Base-by-base conservation (phyloP, 2,329 filamentous ascomycete genomes). In the Colletotrichum sp. region DNA sequence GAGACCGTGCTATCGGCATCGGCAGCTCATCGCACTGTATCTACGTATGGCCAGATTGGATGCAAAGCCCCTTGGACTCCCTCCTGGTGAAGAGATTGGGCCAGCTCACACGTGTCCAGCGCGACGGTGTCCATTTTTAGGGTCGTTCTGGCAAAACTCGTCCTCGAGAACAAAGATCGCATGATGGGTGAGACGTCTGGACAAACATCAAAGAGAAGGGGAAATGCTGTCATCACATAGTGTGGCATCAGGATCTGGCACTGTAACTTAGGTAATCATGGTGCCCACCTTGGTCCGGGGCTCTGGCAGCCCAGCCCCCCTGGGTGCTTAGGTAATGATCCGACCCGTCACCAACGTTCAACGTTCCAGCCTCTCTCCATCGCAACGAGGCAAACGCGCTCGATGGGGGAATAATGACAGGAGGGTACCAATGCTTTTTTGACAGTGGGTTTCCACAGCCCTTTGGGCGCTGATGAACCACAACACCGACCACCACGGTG, bases 381-480 rank as follows among this genome's bases (percentile, higher is more conserved):
- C 74, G 24, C 64, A 76, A 74, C 28, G 58, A 76, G 48, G 65
- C 70, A 74, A 74, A 74, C 57, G 71, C 26, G 48, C 43, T 69
- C 28, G 34, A 69, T 69, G 74, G 65, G 74, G 74, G 70, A 65
- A 69, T 69, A 65, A 64, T 18, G 58, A 38, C 34, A 74, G 60
- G 70, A 71, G 63, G 74, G 70, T 64, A 76, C 74, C 64, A 73
- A 65, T 73, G 70, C 71, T 65, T 73, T 75, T 72, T 64, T 65
- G 57, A 30, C 65, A 60, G 58, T 65, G 58, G 57, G 64, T 65
- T 73, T 64, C 64, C 74, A 61, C 74, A 69, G 63, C 70, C 30
- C 69, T 68, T 38, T 9, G 61, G 61, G 15, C 72, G 43, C 28
- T 36, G 34, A 34, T 73, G 43, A 60, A 76, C 55, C 48, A 48